Base-by-base conservation (phyloP, 495 filamentous ascomycete genomes). In the Neurospora sp. region DNA sequence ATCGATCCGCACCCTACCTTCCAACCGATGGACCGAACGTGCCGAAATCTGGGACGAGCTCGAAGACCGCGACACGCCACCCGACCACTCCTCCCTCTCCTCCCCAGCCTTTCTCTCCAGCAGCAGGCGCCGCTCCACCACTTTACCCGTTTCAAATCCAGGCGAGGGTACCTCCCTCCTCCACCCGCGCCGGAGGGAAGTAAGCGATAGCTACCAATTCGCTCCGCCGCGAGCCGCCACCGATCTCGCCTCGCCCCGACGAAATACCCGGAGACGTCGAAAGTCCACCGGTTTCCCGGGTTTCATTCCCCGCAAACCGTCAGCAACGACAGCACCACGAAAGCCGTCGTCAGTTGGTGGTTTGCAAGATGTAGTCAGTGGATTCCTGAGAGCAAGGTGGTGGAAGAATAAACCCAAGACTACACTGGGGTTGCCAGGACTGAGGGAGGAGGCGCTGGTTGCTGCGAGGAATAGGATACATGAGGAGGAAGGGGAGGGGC, bases 31-130 rank as follows among this genome's bases (percentile, higher is more conserved):
- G 80, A 83, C 86, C 72, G 87, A 91, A 74, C 86, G 84, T 10
- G 86, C 89, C 71, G 89, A 91, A 72, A 91, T 89, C 72, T 90
- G 89, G 89, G 88, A 86, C 68, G 89, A 90, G 75, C 82, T 91
- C n/a, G 84, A 89, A 81, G 89, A 91, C 78, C 85, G 86, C 76
- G 81, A 83, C 72, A 79, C 79, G 14, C 74, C 82, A 77, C 44
- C 76, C 85, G 31, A 75, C 79, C 1, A 77, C 78, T 3, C 75
- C 76, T 6, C 40, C 69, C 4, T 70, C 76, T 65, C 80, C 0
- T 77, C 79, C 1, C 75, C 77, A 2, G 40, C 71, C 3, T 71
- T 78, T 37, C 53, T 65, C 27, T 65, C 53, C 14, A 65, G 27
- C 27, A 80, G 70, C 69, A 78, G 81, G 45, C 74, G 76, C 4